A percentile compares a stretch with the other conserved stretches of the same genome.
Conservation (phyloP, 169 alveolate genomes). For the Toxoplasma gondii region DNA sequence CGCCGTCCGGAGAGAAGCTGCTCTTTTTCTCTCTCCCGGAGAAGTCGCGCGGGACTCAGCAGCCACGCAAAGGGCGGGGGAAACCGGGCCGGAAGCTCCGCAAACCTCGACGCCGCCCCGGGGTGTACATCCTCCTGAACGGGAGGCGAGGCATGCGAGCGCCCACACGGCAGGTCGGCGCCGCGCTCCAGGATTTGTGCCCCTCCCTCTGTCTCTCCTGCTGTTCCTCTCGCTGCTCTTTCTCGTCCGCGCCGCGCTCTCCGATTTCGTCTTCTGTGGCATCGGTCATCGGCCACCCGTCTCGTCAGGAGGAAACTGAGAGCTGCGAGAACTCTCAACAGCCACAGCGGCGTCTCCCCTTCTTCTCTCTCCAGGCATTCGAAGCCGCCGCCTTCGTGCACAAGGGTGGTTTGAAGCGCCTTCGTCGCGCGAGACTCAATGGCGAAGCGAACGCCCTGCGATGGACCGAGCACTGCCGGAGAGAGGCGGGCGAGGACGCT, state of each 20-base stretch:
- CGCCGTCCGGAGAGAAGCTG: neutral
- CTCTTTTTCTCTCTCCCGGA: neutral
- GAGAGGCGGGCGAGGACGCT: neutral
- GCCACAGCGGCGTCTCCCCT: slow-evolving; percentile 38
- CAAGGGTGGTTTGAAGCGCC: neutral
- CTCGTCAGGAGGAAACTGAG: slow-evolving; percentile 1
- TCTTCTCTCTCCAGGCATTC: neutral
- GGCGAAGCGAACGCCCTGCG: neutral
- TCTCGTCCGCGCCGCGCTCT: neutral
- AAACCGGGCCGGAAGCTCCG: neutral
- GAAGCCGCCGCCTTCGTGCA: neutral
- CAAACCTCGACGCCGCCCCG: too few species aligned
- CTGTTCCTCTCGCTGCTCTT: neutral
- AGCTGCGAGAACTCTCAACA: slow-evolving; percentile 38
- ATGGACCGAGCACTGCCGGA: neutral
- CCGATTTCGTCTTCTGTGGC: neutral
- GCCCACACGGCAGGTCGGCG: too few species aligned
- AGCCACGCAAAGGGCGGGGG: slow-evolving; percentile 4
- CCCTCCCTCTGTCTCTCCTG: too few species aligned
- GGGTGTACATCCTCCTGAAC: too few species aligned
- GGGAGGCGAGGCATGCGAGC: too few species aligned
- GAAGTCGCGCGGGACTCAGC: neutral
- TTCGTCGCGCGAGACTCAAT: neutral
- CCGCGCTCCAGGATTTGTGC: too few species aligned
- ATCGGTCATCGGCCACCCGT: neutral